Percentiles rank a stretch among this genome's conserved stretches.
phyloP scores from a whole-genome alignment of 1,284 basidiomycete species.

The Sutorius eximius region DNA sequence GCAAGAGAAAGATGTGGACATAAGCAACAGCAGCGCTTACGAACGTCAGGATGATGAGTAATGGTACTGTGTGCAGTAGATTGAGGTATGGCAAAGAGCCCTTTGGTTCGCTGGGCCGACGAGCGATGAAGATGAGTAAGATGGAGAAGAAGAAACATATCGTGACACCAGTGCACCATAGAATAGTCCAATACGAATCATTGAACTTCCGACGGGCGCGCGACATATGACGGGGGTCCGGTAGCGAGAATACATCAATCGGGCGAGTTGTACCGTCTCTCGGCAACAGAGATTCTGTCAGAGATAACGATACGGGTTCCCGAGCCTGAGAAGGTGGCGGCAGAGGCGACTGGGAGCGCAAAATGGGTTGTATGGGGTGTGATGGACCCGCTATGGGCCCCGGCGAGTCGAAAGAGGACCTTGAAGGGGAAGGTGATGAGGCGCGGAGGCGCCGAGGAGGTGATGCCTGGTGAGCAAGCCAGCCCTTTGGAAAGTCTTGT shows the following conservation, averaged over 20 bases:
- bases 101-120: conserved; percentile 39
- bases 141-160: conserved; percentile 62
- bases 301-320: conserved; percentile 52
- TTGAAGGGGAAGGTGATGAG: conserved; percentile 48
- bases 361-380: conserved; percentile 6
- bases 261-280: conserved; percentile 62
- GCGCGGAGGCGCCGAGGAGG: conserved; percentile 41
- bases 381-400: conserved; percentile 25
- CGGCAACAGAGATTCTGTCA: conserved; percentile 73
- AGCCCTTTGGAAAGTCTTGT: conserved; percentile 52
- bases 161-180: conserved; percentile 60
- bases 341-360: conserved; percentile 28
- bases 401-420: conserved; percentile 52
- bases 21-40: conserved; percentile 73
- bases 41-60: conserved; percentile 78
- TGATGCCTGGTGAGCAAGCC: conserved; percentile 69
- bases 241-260: conserved; percentile 68
- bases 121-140: conserved; percentile 58
- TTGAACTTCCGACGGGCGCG: conserved; percentile 66
- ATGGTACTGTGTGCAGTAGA: conserved; percentile 79
- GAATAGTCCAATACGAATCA: conserved; percentile 68
- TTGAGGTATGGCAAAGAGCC: conserved; percentile 65
- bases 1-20: conserved; percentile 73
- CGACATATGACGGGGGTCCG: conserved; percentile 65
- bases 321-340: conserved; percentile 39